These are phyloP conservation scores for Zygnema cylindricum DNA, from an alignment of 139 green algal species.

Conservation along the genomic window DNA sequence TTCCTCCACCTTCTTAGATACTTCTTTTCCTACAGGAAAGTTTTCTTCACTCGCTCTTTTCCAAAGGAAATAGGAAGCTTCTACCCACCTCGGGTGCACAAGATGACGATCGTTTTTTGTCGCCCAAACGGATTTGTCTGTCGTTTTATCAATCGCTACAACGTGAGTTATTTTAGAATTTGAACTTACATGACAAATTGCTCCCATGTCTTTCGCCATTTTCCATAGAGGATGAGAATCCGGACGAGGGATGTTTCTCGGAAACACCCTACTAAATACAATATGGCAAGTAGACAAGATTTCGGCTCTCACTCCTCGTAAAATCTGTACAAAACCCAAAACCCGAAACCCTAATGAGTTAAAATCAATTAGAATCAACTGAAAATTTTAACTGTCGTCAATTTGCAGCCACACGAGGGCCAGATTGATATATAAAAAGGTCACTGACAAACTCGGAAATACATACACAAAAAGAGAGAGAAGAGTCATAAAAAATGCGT, in stretches of 20 bases:
- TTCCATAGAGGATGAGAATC: slow-evolving; percentile 78
- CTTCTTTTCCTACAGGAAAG: slow-evolving; percentile 49
- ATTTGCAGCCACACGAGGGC: neutral
- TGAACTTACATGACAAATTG: slow-evolving; percentile 60
- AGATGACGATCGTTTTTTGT: slow-evolving; percentile 17
- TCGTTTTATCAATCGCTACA: slow-evolving; percentile 64
- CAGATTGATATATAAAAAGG: neutral
- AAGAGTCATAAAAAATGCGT: neutral
- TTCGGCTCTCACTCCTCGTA: slow-evolving; percentile 39
- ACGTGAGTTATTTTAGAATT: slow-evolving; percentile 71
- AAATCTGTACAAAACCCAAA: slow-evolving; percentile 49
- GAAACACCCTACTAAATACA: slow-evolving; percentile 81
- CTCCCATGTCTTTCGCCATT: slow-evolving; percentile 77
- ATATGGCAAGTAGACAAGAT: slow-evolving; percentile 73
- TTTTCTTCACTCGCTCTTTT: slow-evolving; percentile 33
- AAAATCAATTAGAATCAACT: slow-evolving; percentile 16
- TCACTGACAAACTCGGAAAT: neutral
- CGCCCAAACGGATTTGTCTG: slow-evolving; percentile 59
- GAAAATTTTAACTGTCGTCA: neutral
- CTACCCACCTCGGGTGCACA: slow-evolving; percentile 40
- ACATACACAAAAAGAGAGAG: neutral
- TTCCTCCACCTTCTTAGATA: neutral
- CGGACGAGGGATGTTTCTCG: slow-evolving; percentile 62
- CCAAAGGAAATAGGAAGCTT: slow-evolving; percentile 32
- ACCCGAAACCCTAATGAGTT: neutral